Percentiles rank a stretch among this genome's conserved stretches.
These are phyloP conservation scores for Teratosphaeria zuluensis DNA, from an alignment of 2,329 filamentous ascomycete genomes.

Conservation along the genomic window DNA sequence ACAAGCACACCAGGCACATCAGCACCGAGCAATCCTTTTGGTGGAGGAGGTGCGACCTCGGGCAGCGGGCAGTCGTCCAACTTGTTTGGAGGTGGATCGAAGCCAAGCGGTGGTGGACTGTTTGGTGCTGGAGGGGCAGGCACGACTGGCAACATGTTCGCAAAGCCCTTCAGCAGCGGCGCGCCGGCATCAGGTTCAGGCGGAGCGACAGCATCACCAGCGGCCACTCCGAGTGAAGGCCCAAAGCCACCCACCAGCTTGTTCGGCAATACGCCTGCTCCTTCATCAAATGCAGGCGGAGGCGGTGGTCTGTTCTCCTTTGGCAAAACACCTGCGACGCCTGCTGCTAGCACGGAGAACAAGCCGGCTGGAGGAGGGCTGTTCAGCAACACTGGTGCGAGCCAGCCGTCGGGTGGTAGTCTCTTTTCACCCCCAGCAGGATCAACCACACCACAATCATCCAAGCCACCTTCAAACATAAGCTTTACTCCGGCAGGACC, in stretches of 20 bases:
- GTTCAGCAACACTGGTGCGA: constrained; percentile 1
- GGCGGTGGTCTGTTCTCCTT: not conserved
- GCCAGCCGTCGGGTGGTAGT: constrained; percentile 4
- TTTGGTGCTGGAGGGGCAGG: not conserved
- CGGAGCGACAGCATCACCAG: not conserved
- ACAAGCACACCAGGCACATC: not conserved
- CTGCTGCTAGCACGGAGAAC: not conserved
- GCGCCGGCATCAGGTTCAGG: not conserved
- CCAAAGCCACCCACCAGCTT: not conserved
- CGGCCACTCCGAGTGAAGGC: not conserved
- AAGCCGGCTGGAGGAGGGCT: not conserved
- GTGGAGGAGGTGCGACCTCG: not conserved
- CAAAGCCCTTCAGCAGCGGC: not conserved
- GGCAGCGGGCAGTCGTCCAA: not conserved
- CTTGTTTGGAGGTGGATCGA: not conserved
- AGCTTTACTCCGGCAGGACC: constrained; percentile 4
- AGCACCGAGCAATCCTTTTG: not conserved
- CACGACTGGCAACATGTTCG: not conserved
- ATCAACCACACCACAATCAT: constrained; percentile 1
- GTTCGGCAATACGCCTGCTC: not conserved
- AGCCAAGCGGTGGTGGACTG: not conserved
- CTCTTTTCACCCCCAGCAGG: constrained; percentile 3
- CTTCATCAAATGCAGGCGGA: not conserved
- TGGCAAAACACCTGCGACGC: not conserved
- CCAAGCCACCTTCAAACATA: not conserved